These are phyloP conservation scores for Peronosclerospora sorghi DNA, from an alignment of 352 stramenopile genomes.

Conservation along the genomic window DNA sequence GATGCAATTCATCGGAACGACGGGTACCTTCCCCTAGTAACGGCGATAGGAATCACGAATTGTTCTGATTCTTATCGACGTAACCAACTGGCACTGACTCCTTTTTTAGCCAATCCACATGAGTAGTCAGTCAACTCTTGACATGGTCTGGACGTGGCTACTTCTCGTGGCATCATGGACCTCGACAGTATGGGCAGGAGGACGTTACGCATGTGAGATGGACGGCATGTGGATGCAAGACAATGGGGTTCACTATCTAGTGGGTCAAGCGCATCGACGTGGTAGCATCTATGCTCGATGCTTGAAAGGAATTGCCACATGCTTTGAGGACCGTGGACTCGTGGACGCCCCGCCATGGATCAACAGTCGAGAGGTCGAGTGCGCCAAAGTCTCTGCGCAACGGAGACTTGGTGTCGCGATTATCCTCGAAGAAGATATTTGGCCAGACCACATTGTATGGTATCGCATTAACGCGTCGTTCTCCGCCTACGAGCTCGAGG, in stretches of 20 bases:
- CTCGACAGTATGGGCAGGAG: constrained; percentile 2
- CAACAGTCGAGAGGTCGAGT: constrained; percentile 29
- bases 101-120: constrained; percentile 11
- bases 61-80: too few relatives aligned
- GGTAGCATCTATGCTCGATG: constrained; percentile 49
- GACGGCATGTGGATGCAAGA: constrained; percentile 35
- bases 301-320: constrained; percentile 28
- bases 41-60: too few relatives aligned
- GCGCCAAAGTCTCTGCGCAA: constrained; percentile 14
- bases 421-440: constrained; percentile 43
- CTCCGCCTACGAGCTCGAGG: constrained; percentile 26
- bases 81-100: constrained; percentile 6
- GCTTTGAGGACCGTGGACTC: constrained; percentile 53
- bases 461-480: constrained; percentile 55
- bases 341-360: constrained; percentile 40
- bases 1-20: too few relatives aligned
- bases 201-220: constrained; percentile 28
- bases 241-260: constrained; percentile 37
- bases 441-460: constrained; percentile 55
- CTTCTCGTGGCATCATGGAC: constrained; percentile 7
- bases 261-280: constrained; percentile 28
- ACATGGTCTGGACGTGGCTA: constrained; percentile 4
- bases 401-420: constrained; percentile 47
- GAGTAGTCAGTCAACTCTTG: constrained; percentile 13
- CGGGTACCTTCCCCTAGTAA: too few relatives aligned